Conservation (phyloP, 2,329 filamentous ascomycete genomes). For the Ascochyta lentis region DNA sequence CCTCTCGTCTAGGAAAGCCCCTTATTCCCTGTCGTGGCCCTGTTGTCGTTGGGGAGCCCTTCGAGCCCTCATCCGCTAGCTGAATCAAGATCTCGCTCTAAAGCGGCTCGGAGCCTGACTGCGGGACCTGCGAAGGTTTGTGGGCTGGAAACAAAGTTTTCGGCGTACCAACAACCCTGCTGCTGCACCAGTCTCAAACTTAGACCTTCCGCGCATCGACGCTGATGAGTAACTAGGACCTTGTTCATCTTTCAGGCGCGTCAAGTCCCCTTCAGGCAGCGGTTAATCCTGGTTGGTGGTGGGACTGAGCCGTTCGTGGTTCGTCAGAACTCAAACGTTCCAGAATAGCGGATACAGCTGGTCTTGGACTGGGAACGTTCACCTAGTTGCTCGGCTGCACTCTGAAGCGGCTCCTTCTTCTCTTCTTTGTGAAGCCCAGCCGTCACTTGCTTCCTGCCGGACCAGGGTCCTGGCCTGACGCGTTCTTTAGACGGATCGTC, state of each 20-base stretch:
- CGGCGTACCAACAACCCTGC: conserved; percentile 43
- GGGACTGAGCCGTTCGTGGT: conserved; percentile 11
- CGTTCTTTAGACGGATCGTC: conserved; percentile 38
- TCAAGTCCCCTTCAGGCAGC: conserved; percentile 28
- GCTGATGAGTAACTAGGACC: conserved; percentile 17
- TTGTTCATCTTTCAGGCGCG: conserved; percentile 40
- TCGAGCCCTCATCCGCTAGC: conserved; percentile 19
- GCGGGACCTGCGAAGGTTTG: conserved; percentile 39
- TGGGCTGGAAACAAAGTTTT: conserved; percentile 47
- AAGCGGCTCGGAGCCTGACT: conserved; percentile 35
- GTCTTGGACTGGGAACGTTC: conserved; percentile 35
- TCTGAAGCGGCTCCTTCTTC: conserved; percentile 29
- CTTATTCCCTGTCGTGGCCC: conserved; percentile 5
- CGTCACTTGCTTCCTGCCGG: conserved; percentile 36
- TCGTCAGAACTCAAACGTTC: conserved; percentile 32
- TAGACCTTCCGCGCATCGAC: conserved; percentile 31
- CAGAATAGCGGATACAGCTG: conserved; percentile 31
- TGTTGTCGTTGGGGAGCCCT: conserved; percentile 15
- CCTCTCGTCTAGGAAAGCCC: conserved; percentile 4
- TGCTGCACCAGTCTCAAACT: conserved; percentile 49
- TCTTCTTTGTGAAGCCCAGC: conserved; percentile 33
- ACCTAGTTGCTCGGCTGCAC: conserved; percentile 40
- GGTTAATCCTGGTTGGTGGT: conserved; percentile 25
- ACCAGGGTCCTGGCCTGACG: conserved; percentile 37
- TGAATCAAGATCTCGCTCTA: conserved; percentile 22